Evolutionary conservation across 2,329 filamentous ascomycete genomes (phyloP), one percentile per base, ranked within the genome.

Genomic region (Paramyrothecium sp.): DNA sequence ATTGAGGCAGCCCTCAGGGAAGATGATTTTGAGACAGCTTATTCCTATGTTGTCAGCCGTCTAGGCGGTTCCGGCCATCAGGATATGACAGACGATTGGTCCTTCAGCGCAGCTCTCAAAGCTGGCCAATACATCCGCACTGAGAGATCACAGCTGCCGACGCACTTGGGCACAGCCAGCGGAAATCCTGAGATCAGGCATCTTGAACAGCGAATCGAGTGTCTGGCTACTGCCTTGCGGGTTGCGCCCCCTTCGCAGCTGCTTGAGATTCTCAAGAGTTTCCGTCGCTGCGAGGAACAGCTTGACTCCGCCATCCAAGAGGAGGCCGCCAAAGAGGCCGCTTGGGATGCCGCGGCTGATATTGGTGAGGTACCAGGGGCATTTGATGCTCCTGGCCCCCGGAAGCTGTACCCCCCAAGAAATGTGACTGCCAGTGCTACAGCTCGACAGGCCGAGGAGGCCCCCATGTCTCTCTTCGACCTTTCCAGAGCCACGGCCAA

Each of bases 11-110:
- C 91, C 13, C 79, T 95, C 1, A 79, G 81, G 11, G 90, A 93
- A 67, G 87, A 92, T 61, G 91, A 87, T 68, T 95, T 95, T 60
- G 91, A 96, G 69, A 95, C 91, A 0, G 91, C 91, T 12, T 95
- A 94, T 70, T 93, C 90, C 0, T 94, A 91, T 67, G 88, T 93
- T 2, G 83, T 91, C 51, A 92, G 87, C 67, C 84, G 89, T 21
- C 78, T 95, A 0, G 78, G 80, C 8, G 58, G 66, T 11, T 59
- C 66, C 8, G 55, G 58, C 4, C 53, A 65, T 22, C 62, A 61
- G 21, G 62, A 60, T 20, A 55, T 57, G 19, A 66, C 73, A 16
- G 89, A 92, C 63, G 82, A 89, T 57, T 88, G 89, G 72, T 89
- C 89, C 2, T 95, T 91, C 91, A 86, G 85, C 58, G 90, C 90